phyloP scores from a whole-genome alignment of 495 filamentous ascomycete species.

The Platismatia glauca region DNA sequence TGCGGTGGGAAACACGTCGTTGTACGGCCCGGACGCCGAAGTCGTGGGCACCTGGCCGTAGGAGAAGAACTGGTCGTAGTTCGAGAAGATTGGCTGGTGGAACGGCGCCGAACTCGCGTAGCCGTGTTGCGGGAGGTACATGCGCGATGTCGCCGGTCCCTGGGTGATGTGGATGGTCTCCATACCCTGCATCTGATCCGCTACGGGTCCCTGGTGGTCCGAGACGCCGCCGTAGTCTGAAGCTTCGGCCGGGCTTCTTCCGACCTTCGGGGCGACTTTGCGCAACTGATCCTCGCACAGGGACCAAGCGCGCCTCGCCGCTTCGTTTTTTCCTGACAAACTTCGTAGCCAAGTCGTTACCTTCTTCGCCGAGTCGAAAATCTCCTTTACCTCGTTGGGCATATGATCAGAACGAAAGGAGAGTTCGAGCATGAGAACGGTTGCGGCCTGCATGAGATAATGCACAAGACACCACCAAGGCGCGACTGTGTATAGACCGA shows the following conservation, averaged over 20 bases:
- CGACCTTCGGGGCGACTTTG: conserved; percentile 30
- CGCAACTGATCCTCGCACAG: conserved; percentile 42
- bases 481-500: conserved; percentile 44
- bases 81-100: conserved; percentile 7
- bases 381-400: conserved; percentile 40
- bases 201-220: background rate
- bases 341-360: conserved; percentile 45
- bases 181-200: background rate
- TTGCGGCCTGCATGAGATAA: conserved; percentile 54
- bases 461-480: conserved; percentile 63
- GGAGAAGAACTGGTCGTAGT: conserved; percentile 12
- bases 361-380: conserved; percentile 45
- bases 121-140: background rate
- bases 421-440: conserved; percentile 53
- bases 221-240: background rate
- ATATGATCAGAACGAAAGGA: conserved; percentile 48
- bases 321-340: conserved; percentile 46
- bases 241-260: conserved; percentile 13
- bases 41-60: background rate
- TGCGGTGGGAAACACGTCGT: conserved; percentile 6
- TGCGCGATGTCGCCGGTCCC: background rate
- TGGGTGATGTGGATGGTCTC: background rate
- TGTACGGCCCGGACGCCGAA: background rate
- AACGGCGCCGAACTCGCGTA: conserved; percentile 11
- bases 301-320: conserved; percentile 49